Evolutionary conservation across 2,329 filamentous ascomycete species (phyloP), one percentile per base, ranked within the genome.

Genomic region (Herpotrichia juniperi): DNA sequence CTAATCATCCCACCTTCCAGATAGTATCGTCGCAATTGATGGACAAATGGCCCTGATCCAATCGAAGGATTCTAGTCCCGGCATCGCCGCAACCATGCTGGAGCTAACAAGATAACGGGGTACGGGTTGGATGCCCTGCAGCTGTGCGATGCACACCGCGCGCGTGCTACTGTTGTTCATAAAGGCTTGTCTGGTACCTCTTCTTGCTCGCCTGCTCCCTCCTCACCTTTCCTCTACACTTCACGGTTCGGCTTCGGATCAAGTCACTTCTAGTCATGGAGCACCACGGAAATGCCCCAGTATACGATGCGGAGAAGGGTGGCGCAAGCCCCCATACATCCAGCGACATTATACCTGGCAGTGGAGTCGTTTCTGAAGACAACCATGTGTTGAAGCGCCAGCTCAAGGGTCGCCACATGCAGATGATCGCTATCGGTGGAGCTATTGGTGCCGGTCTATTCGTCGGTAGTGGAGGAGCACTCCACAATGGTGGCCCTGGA

Each of bases 361-460:
- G 51, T 45, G 51, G 35, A 26, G 28, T 46, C 2, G 45, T 51
- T 22, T 51, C 24, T 6, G 32, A 54, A n/a, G 45, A 42, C 37
- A 53, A 53, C 12, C 19, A 56, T 34, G 34, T 10, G 37, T 49
- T 61, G 31, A 48, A 61, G 32, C 50, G 54, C 12, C 21, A 44
- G 19, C 39, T 84, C 72, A 78, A 80, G 70, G 71, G 74, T 48
- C 78, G 82, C 48, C 82, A 84, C 63, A 72, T 84, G 60, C 79
- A 84, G 70, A 84, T 84, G 81, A 84, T 84, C 68, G 79, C 81
- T 58, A 83, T 83, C 54, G 81, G 81, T 56, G 81, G 81, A 50
- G 81, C 81, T 14, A 83, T 84, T 53, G 81, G 81, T 62, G 81
- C 81, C 59, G 81, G 48, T 45, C 42, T 51, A 2, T 51, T 51